phyloP scores from a whole-genome alignment of 2,329 filamentous ascomycete species.

The Verticillium isaacii region DNA sequence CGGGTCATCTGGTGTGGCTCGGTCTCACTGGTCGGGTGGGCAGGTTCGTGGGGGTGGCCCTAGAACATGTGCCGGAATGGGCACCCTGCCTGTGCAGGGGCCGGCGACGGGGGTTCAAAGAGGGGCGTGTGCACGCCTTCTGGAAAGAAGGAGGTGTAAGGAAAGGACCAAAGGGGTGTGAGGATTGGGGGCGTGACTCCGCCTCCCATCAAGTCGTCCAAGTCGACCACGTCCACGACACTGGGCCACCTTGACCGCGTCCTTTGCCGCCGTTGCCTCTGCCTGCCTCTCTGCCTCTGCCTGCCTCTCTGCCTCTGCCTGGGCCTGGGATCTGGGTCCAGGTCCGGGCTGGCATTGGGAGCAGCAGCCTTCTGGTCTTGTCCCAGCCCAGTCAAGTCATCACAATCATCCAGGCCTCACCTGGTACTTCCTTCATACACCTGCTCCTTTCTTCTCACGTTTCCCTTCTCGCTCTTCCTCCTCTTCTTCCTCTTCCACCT shows the following conservation, averaged over 20 bases:
- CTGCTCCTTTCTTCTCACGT: slow-evolving; percentile 3
- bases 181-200: slow-evolving; percentile 1
- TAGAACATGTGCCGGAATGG: neutral
- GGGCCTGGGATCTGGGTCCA: neutral
- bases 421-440: slow-evolving; percentile 3
- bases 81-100: neutral
- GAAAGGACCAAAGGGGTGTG: neutral
- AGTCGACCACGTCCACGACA: neutral
- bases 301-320: neutral
- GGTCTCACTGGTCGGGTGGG: slow-evolving; percentile 6
- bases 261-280: neutral
- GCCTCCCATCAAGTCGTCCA: neutral
- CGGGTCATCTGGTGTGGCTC: slow-evolving; percentile 7
- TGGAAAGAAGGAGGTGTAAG: neutral
- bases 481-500: neutral
- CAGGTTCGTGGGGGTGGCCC: neutral
- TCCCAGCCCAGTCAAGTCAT: neutral
- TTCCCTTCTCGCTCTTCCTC: neutral
- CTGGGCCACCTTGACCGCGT: neutral
- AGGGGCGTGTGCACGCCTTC: neutral
- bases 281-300: neutral
- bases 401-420: neutral
- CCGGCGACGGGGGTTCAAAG: neutral
- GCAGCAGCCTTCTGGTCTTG: neutral
- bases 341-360: neutral